A percentile compares a stretch with the other conserved stretches of the same genome.
phyloP scores from a whole-genome alignment of 1,284 basidiomycete species.

The Inonotus hispidus region DNA sequence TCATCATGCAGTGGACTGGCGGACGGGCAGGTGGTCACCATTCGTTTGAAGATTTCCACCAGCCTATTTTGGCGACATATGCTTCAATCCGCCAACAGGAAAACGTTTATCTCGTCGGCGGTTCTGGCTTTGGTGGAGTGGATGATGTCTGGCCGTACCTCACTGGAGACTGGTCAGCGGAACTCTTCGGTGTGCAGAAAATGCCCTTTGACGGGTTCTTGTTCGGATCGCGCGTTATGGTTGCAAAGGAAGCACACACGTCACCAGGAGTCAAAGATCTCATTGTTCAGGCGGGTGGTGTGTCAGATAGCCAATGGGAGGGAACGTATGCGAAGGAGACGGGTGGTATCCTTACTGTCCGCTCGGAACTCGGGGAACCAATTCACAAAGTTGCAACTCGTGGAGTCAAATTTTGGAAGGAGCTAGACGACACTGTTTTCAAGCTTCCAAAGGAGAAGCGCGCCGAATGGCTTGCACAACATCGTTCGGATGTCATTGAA shows the following conservation, averaged over 20 bases:
- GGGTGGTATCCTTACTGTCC: conserved; percentile 94
- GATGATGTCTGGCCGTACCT: conserved; percentile 98
- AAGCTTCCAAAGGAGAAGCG: conserved; percentile 94
- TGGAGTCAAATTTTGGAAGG: conserved; percentile 95
- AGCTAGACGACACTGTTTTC: conserved; percentile 97
- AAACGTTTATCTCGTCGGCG: conserved; percentile 89
- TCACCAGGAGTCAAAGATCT: conserved; percentile 93
- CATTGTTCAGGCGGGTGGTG: conserved; percentile 92
- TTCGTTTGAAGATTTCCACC: conserved; percentile 98
- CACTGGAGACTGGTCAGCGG: conserved; percentile 90
- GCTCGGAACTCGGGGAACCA: conserved; percentile 96
- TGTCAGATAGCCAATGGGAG: conserved; percentile 90
- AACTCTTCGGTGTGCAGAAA: conserved; percentile 80
- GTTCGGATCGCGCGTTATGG: conserved; percentile 95
- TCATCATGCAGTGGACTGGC: conserved; percentile 98
- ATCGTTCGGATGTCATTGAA: conserved; percentile 84
- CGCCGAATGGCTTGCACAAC: conserved; percentile 79
- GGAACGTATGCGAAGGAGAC: conserved; percentile 93
- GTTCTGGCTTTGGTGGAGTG: conserved; percentile 95
- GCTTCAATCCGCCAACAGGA: conserved; percentile 81
- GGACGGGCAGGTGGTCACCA: conserved; percentile 99
- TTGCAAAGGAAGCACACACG: conserved; percentile 97
- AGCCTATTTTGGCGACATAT: conserved; percentile 91
- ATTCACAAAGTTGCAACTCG: conserved; percentile 99
- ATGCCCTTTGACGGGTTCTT: conserved; percentile 99